phyloP scores from a whole-genome alignment of 768 basidiomycete species.

The Boletus fagicola region DNA sequence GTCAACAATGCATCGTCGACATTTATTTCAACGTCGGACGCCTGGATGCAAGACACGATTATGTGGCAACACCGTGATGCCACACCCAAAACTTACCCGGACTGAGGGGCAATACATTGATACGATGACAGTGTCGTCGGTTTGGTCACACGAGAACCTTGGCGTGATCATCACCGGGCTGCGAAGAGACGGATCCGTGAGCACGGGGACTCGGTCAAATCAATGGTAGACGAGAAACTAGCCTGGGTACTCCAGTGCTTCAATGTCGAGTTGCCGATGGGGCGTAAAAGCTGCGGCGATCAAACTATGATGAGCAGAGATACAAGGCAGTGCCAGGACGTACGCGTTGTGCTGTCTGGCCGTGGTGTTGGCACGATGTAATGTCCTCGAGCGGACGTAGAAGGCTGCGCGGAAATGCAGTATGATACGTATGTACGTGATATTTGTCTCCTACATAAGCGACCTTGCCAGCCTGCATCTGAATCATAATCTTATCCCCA shows the following conservation, averaged over 20 bases:
- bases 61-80: conserved; percentile 7
- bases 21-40: conserved; percentile 76
- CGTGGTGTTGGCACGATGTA: neutral
- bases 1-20: conserved; percentile 72
- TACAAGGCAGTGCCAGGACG: neutral
- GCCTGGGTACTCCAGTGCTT: neutral
- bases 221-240: neutral
- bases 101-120: conserved; percentile 71
- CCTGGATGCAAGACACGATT: conserved; percentile 43
- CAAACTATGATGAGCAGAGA: neutral
- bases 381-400: conserved; percentile 5
- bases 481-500: neutral
- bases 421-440: neutral
- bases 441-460: conserved; percentile 9
- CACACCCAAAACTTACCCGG: conserved; percentile 45
- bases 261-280: neutral
- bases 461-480: neutral
- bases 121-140: conserved; percentile 50
- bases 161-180: conserved; percentile 67
- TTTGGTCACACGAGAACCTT: conserved; percentile 68
- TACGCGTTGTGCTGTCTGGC: neutral
- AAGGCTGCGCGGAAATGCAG: neutral
- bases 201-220: neutral
- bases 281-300: neutral
- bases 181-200: neutral